These are phyloP conservation scores for Candida pseudoviswanathii DNA, from an alignment of 1,139 yeast genomes.

Conservation along the genomic window DNA sequence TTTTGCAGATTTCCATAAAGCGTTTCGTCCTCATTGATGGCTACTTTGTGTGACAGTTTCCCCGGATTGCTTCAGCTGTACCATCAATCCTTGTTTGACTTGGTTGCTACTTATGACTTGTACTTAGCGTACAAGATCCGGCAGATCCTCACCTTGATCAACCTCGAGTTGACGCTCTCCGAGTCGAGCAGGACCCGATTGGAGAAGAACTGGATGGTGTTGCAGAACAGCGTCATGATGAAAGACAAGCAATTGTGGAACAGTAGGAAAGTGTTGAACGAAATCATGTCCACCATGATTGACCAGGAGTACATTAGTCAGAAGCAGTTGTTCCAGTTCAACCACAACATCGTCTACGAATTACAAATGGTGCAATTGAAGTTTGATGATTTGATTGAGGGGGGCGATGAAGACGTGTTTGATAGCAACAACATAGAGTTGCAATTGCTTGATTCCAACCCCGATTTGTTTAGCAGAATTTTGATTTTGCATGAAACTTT, in stretches of 20 bases:
- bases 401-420: not conserved
- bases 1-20: not conserved
- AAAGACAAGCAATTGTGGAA: not conserved
- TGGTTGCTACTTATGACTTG: conserved; percentile 2
- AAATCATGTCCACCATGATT: not conserved
- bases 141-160: not conserved
- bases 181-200: not conserved
- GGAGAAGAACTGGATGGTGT: not conserved
- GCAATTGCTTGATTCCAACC: not conserved
- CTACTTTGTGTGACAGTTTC: not conserved
- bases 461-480: not conserved
- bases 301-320: not conserved
- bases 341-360: not conserved
- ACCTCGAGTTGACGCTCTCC: not conserved
- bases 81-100: conserved; percentile 1
- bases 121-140: not conserved
- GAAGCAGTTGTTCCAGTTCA: not conserved
- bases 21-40: not conserved
- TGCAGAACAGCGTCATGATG: not conserved
- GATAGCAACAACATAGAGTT: not conserved
- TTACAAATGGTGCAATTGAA: conserved; percentile 2
- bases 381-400: conserved; percentile 1
- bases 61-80: not conserved
- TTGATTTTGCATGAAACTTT: not conserved
- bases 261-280: not conserved